A percentile compares a stretch with the other conserved stretches of the same genome.
Evolutionary conservation across 2,329 filamentous ascomycete genomes (phyloP).

Genomic region (Fusarium continuum): DNA sequence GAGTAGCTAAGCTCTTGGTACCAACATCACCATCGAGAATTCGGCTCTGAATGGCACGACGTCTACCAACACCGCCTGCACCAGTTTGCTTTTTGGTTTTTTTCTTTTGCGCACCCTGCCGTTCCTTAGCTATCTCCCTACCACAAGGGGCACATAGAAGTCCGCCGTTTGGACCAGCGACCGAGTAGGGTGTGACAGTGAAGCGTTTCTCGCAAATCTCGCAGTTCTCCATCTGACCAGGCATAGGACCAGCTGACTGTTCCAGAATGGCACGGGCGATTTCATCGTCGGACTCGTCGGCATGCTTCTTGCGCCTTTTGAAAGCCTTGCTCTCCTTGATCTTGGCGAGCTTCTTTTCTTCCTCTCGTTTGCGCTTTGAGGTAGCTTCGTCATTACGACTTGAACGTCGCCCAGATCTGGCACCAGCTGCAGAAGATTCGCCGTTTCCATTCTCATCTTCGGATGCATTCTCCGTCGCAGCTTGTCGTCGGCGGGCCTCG

Average conservation of each 20-base stretch:
- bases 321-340: conserved; percentile 69
- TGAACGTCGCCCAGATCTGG: conserved; percentile 42
- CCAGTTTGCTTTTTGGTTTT: conserved; percentile 59
- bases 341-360: conserved; percentile 66
- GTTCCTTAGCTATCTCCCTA: conserved; percentile 74
- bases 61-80: conserved; percentile 65
- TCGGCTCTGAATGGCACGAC: conserved; percentile 83
- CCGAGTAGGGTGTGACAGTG: conserved; percentile 90
- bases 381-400: conserved; percentile 42
- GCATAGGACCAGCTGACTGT: conserved; percentile 63
- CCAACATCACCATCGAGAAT: conserved; percentile 81
- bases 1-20: conserved; percentile 72
- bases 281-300: conserved; percentile 56
- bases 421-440: conserved; percentile 23
- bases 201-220: conserved; percentile 87
- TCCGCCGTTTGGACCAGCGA: conserved; percentile 82
- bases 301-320: conserved; percentile 60
- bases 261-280: conserved; percentile 60
- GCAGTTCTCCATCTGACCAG: conserved; percentile 90
- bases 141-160: conserved; percentile 87
- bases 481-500: conserved; percentile 57
- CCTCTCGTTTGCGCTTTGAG: conserved; percentile 52
- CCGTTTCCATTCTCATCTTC: conserved; percentile 39
- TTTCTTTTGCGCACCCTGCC: conserved; percentile 52
- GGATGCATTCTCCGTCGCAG: conserved; percentile 33